Conservation (phyloP, 352 stramenopile species). For the Pythium brachiatum region DNA sequence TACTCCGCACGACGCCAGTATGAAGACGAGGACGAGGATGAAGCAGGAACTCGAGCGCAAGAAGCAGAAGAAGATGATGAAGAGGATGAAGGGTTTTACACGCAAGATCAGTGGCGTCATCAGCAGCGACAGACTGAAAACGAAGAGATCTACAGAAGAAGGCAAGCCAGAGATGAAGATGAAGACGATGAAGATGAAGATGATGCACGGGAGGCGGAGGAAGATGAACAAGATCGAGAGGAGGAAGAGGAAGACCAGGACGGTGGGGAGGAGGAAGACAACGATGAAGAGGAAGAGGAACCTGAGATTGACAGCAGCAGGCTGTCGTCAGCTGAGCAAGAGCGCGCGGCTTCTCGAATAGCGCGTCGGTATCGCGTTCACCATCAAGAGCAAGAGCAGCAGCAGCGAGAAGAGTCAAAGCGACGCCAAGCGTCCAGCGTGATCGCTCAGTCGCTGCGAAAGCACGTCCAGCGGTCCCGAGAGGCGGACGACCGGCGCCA, state of each 20-base stretch:
- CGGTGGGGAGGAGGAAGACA: slow-evolving; percentile 6
- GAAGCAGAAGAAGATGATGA: slow-evolving; percentile 26
- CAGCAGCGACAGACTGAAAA: slow-evolving; percentile 20
- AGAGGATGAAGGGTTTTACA: slow-evolving; percentile 29
- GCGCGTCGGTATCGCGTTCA: slow-evolving; percentile 29
- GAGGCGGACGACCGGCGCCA: slow-evolving; percentile 3
- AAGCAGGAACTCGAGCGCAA: slow-evolving; percentile 1
- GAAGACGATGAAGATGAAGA: background rate
- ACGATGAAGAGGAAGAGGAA: slow-evolving; percentile 13
- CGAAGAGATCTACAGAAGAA: slow-evolving; percentile 4
- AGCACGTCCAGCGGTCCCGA: slow-evolving; percentile 11
- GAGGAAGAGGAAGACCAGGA: slow-evolving; percentile 9
- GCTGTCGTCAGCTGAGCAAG: background rate
- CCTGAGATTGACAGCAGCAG: slow-evolving; percentile 2
- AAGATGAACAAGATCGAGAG: background rate
- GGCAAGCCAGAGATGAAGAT: background rate
- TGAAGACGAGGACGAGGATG: background rate
- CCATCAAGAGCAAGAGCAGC: slow-evolving; percentile 6
- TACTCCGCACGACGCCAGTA: background rate
- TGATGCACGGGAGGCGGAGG: no score
- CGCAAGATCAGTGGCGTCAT: slow-evolving; percentile 29
- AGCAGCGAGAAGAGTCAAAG: slow-evolving; percentile 2
- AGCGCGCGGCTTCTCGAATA: slow-evolving; percentile 33
- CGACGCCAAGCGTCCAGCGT: slow-evolving; percentile 15
- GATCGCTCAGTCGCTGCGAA: slow-evolving; percentile 20